A percentile compares a stretch with the other conserved stretches of the same genome.
Evolutionary conservation across 129 eudicot species (phyloP).

Genomic region (Chrysanthemum seticuspe): DNA sequence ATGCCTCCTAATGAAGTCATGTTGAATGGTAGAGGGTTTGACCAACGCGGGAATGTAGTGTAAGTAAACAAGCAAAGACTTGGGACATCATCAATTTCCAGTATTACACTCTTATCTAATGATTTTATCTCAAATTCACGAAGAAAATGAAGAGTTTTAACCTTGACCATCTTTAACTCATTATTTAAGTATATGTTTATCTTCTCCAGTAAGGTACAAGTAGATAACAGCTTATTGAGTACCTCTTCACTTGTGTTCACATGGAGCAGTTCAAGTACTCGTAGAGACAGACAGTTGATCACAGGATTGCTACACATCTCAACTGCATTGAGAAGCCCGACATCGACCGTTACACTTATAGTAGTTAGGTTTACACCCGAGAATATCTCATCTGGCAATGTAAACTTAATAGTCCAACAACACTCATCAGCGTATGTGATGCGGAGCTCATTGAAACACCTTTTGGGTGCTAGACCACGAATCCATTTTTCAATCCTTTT

Average conservation of each 20-base stretch:
- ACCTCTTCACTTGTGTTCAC: slow-evolving; percentile 4
- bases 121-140: neutral
- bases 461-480: neutral
- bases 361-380: neutral
- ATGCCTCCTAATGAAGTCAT: neutral
- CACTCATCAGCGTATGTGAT: neutral
- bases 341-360: neutral
- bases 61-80: neutral
- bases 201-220: slow-evolving; percentile 2
- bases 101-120: neutral
- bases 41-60: neutral
- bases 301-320: neutral
- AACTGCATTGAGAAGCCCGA: neutral
- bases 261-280: neutral
- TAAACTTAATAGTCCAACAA: neutral
- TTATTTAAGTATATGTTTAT: neutral
- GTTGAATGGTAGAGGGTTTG: neutral
- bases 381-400: neutral
- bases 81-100: slow-evolving; percentile 4
- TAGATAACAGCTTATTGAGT: neutral
- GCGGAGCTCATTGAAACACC: neutral
- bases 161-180: neutral
- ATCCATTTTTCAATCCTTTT: neutral
- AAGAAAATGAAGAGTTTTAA: slow-evolving; percentile 12
- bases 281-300: slow-evolving; percentile 1